Evolutionary conservation across 306 rosid species (phyloP).

Genomic region (Quercus agrifolia): DNA sequence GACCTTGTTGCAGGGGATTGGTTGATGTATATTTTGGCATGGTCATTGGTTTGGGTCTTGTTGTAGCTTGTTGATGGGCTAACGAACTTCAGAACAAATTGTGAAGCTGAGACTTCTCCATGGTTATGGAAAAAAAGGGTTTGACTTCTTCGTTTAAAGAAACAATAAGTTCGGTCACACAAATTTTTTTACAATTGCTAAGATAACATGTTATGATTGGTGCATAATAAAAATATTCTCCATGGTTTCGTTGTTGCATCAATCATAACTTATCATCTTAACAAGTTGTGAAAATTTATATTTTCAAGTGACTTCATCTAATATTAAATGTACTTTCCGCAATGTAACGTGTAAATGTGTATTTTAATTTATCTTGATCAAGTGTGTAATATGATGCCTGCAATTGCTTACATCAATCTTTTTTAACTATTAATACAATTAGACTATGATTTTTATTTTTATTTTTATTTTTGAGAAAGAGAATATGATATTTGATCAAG

Average conservation of each 20-base stretch:
- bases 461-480: neutral
- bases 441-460: too few relatives aligned
- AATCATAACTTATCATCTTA: too few relatives aligned
- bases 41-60: constrained; percentile 24
- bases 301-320: neutral
- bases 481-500: neutral
- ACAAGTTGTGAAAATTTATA: too few relatives aligned
- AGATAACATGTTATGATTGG: too few relatives aligned
- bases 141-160: constrained; percentile 15
- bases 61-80: constrained; percentile 23
- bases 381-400: neutral
- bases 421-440: neutral
- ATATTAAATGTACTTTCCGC: constrained; percentile 1
- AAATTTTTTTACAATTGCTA: too few relatives aligned
- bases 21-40: constrained; percentile 36
- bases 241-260: too few relatives aligned
- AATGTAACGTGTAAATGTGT: constrained; percentile 10
- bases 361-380: neutral
- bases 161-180: constrained; percentile 1
- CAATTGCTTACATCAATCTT: neutral
- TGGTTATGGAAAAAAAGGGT: neutral
- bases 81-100: constrained; percentile 2
- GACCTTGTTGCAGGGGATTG: constrained; percentile 41
- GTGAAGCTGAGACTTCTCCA: constrained; percentile 2
- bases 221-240: too few relatives aligned